Percentiles rank a stretch among this genome's conserved stretches.
Evolutionary conservation across 768 basidiomycete genomes (phyloP).

Genomic region (Myochromella boudieri): DNA sequence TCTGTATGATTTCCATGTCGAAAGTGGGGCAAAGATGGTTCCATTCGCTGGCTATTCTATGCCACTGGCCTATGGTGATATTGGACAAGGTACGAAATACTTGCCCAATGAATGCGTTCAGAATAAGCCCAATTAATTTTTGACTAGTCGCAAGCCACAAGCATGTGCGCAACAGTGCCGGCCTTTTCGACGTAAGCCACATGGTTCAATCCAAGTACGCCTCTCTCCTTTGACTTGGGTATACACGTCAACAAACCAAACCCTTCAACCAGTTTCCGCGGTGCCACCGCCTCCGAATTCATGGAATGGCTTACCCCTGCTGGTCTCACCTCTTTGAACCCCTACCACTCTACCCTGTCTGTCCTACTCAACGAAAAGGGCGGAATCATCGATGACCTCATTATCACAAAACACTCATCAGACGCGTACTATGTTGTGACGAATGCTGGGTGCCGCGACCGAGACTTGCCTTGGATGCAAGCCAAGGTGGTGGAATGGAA

Average conservation of each 20-base stretch:
- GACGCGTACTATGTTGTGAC: conserved; percentile 94
- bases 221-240: not conserved
- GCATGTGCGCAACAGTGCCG: conserved; percentile 78
- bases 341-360: conserved; percentile 82
- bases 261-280: conserved; percentile 65
- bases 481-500: conserved; percentile 80
- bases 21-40: conserved; percentile 89
- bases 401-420: conserved; percentile 82
- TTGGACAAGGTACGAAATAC: conserved; percentile 66
- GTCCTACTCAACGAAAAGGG: conserved; percentile 87
- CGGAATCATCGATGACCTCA: conserved; percentile 95
- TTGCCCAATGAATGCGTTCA: not conserved
- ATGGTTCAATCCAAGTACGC: conserved; percentile 92
- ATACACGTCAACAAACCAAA: not conserved
- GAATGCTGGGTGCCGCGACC: conserved; percentile 84
- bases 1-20: conserved; percentile 86
- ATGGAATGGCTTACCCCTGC: conserved; percentile 91
- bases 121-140: too few relatives aligned
- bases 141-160: conserved; percentile 84
- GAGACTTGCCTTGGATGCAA: conserved; percentile 79
- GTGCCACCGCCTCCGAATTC: conserved; percentile 74
- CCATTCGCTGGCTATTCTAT: conserved; percentile 95
- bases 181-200: conserved; percentile 96
- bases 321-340: conserved; percentile 62
- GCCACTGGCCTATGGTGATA: conserved; percentile 84